Base-by-base conservation (phyloP, 1,284 basidiomycete genomes). In the Sanghuangporus sanghuang region DNA sequence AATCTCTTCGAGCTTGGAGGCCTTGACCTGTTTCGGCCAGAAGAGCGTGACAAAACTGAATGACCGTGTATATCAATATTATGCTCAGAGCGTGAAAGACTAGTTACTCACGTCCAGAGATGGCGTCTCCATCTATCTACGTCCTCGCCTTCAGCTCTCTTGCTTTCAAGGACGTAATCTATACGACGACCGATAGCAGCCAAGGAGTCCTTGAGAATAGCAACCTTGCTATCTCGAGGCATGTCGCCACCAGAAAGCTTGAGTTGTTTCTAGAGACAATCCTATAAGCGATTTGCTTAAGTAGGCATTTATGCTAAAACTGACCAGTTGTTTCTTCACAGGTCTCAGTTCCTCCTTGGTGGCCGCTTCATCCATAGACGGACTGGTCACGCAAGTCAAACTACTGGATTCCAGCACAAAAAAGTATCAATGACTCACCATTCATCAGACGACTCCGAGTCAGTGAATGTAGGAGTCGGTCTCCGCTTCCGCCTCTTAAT, bases 291-390 rank as follows among this genome's bases (percentile, higher is more conserved):
- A 16, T 16, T 6, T n/a, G 6, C 7, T 12, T 12, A 32, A 1
- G n/a, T 2, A 9, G 12, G 11, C 48, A 23, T n/a, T 12, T 40
- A 35, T 11, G 18, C 18, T 57, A 38, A 5, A 12, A 81, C 87
- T 72, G 71, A 93, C 93, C 67, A 99, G 82, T 75, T 98, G 93
- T 76, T 93, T 93, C 83, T 98, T 98, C 66, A 98, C 96, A 2
- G 97, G 97, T 57, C 97, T 86, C 68, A 99, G 77, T 71, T 96
- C 89, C 77, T 98, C 96, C 77, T 99, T 99, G 55, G 96, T 97
- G 18, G 90, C 82, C 36, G 81, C 83, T 75, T 99, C 97, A 72
- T 98, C 96, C 96, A 99, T 98, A 5, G 94, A 96, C 9, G 92
- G 91, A 69, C 92, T 95, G 67, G 53, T 54, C 50, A 52, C 16